These are phyloP conservation scores for Neofusicoccum parvum DNA, from an alignment of 2,329 filamentous ascomycete genomes.

Conservation along the genomic window DNA sequence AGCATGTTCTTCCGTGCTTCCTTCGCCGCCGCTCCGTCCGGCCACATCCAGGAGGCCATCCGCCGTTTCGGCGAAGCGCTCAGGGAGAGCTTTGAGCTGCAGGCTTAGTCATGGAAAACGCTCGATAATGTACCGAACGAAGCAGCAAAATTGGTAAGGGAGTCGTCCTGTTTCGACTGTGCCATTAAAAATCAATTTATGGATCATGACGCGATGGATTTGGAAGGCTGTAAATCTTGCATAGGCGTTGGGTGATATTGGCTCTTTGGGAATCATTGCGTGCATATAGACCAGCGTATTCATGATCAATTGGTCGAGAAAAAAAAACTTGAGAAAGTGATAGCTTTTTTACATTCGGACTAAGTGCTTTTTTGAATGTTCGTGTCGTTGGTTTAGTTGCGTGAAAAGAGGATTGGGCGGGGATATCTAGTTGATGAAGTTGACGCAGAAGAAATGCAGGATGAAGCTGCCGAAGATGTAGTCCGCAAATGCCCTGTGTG, in stretches of 20 bases:
- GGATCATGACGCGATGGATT: not conserved
- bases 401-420: not conserved
- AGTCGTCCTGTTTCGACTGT: too few species aligned
- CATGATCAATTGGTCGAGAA: not conserved
- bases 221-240: not conserved
- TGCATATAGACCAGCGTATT: constrained; percentile 12
- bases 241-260: not conserved
- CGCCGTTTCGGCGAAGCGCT: constrained; percentile 73
- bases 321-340: not conserved
- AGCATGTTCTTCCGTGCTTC: constrained; percentile 88
- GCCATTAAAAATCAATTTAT: not conserved
- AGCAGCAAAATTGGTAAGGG: too few species aligned
- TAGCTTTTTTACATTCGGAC: constrained; percentile 1
- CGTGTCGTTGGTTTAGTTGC: not conserved
- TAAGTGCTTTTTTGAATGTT: constrained; percentile 1
- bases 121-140: too few species aligned
- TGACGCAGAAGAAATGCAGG: constrained; percentile 98
- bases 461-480: constrained; percentile 93
- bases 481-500: constrained; percentile 84
- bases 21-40: constrained; percentile 72
- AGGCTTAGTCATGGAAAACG: not conserved
- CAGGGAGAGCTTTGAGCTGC: constrained; percentile 59
- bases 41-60: constrained; percentile 54
- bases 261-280: not conserved
- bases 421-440: constrained; percentile 88